Evolutionary conservation across 108 stramenopile genomes (phyloP).

Genomic region (Pseudonitzschia pungens): DNA sequence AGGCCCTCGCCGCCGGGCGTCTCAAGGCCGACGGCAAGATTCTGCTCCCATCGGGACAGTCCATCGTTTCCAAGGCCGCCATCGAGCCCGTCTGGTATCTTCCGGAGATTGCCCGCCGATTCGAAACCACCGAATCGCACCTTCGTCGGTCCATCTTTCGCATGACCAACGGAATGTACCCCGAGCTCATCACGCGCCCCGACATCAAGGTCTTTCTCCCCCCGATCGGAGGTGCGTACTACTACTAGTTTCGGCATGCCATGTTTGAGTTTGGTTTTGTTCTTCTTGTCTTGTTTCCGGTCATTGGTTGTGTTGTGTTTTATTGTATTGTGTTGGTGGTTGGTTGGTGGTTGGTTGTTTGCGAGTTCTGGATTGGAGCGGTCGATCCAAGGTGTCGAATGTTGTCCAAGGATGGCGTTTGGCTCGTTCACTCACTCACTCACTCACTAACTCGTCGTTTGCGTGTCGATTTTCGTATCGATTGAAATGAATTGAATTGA

Average conservation of each 20-base stretch:
- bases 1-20: constrained; percentile 84
- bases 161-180: constrained; percentile 99
- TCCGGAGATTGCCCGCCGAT: constrained; percentile 96
- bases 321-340: background rate
- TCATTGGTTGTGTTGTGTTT: background rate
- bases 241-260: too few relatives aligned
- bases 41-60: constrained; percentile 87
- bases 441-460: too few relatives aligned
- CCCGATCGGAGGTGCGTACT: constrained; percentile 95
- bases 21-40: constrained; percentile 93
- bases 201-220: constrained; percentile 99
- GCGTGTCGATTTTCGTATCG: too few relatives aligned
- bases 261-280: too few relatives aligned
- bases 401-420: too few relatives aligned
- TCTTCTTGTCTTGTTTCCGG: too few relatives aligned
- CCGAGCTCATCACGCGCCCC: constrained; percentile 95
- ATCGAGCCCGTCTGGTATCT: constrained; percentile 99
- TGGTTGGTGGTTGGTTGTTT: too few relatives aligned
- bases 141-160: constrained; percentile 94
- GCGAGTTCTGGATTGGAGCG: too few relatives aligned
- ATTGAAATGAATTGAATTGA: background rate
- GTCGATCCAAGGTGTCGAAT: too few relatives aligned
- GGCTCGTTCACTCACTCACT: too few relatives aligned
- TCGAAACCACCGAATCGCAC: constrained; percentile 88
- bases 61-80: constrained; percentile 94